phyloP scores from a whole-genome alignment of 1,284 basidiomycete species.

The Caloboletus firmus region DNA sequence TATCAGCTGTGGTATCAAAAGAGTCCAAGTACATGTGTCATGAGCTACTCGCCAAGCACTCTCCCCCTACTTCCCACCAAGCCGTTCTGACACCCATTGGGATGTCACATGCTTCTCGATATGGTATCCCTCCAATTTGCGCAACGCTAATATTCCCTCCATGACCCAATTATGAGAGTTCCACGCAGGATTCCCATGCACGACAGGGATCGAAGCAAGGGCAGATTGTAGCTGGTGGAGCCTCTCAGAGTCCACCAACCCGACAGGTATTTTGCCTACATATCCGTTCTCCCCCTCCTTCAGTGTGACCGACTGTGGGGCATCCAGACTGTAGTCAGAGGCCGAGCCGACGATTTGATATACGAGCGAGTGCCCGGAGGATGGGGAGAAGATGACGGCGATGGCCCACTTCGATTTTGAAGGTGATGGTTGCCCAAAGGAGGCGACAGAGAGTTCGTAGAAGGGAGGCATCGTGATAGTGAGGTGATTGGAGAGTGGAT shows the following conservation, averaged over 20 bases:
- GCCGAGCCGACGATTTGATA: constrained; percentile 33
- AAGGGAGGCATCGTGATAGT: constrained; percentile 31
- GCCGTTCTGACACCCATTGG: constrained; percentile 33
- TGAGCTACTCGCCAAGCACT: constrained; percentile 2
- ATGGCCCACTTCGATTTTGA: constrained; percentile 29
- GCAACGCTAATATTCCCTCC: constrained; percentile 32
- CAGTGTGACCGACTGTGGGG: constrained; percentile 34
- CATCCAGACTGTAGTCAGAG: constrained; percentile 32
- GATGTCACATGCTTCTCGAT: constrained; percentile 34
- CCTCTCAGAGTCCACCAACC: constrained; percentile 30
- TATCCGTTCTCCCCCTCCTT: constrained; percentile 33
- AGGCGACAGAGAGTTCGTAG: constrained; percentile 34
- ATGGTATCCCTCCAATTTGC: constrained; percentile 29
- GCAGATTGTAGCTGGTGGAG: constrained; percentile 31
- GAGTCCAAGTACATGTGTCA: constrained; percentile 6
- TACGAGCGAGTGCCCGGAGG: constrained; percentile 32
- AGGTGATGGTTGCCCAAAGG: constrained; percentile 24
- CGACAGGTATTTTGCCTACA: constrained; percentile 21
- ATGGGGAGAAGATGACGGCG: constrained; percentile 30
- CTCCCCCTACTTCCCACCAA: constrained; percentile 29
- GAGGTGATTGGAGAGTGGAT: constrained; percentile 1
- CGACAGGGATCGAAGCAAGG: constrained; percentile 27
- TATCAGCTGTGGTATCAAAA: constrained; percentile 23
- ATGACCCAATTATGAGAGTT: constrained; percentile 33
- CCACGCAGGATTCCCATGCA: constrained; percentile 33